Conservation (phyloP, 306 rosid genomes). For the Vachellia collinsii region DNA sequence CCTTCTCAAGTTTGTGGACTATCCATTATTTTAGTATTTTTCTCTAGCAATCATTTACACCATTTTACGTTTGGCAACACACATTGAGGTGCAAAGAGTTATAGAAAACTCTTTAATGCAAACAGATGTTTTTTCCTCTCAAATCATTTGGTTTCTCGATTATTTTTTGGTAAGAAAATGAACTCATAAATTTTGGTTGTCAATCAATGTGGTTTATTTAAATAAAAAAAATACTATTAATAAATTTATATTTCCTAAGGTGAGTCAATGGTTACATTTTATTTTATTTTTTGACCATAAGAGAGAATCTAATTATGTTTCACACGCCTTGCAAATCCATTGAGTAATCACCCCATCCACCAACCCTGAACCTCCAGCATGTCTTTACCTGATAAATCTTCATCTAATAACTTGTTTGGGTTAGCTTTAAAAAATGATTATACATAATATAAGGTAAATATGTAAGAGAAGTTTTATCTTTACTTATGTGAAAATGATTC, state of each 20-base stretch:
- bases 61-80: not conserved
- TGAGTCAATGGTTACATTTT: no score
- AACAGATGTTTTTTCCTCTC: not conserved
- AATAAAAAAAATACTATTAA: not conserved
- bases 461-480: no score
- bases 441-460: no score
- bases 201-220: not conserved
- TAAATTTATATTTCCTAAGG: not conserved
- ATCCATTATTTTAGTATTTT: not conserved
- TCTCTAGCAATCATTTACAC: not conserved
- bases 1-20: not conserved
- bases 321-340: constrained; percentile 19
- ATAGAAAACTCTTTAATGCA: constrained; percentile 1
- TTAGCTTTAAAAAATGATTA: no score
- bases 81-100: not conserved
- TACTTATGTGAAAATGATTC: no score
- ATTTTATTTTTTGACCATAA: not conserved
- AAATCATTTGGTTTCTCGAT: not conserved
- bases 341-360: not conserved
- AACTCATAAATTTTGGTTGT: not conserved
- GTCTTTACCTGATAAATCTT: constrained; percentile 10
- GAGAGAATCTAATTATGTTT: not conserved
- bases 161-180: not conserved
- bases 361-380: not conserved
- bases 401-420: no score